Conservation (phyloP, 1,284 basidiomycete species). For the Pascua sp. region DNA sequence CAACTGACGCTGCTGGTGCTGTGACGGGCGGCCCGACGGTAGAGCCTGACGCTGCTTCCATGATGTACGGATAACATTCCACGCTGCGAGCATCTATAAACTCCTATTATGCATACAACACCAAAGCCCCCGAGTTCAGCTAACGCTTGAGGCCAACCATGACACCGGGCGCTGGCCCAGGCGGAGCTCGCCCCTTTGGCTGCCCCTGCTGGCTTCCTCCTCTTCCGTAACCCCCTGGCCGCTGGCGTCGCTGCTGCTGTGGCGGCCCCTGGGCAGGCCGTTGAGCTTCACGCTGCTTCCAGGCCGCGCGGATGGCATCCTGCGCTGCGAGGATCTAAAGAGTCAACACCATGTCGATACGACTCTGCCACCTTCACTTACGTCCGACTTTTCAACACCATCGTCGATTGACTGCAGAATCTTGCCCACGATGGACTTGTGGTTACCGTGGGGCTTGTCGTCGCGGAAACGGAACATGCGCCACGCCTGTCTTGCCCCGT, state of each 20-base stretch:
- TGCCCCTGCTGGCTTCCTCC: not conserved
- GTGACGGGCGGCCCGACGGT: too few species aligned
- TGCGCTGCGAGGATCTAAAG: conserved; percentile 57
- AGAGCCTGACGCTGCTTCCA: too few species aligned
- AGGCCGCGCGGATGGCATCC: conserved; percentile 39
- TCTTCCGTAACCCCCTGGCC: too few species aligned
- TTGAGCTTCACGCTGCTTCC: conserved; percentile 35
- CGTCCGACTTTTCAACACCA: conserved; percentile 79
- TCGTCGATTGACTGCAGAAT: conserved; percentile 84
- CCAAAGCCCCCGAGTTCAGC: not conserved
- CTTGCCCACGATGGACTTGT: conserved; percentile 72
- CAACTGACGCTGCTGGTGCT: too few species aligned
- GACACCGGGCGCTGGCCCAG: conserved; percentile 16
- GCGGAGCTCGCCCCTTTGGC: conserved; percentile 8
- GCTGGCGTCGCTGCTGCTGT: not conserved
- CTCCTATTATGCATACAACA: too few species aligned
- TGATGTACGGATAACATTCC: too few species aligned
- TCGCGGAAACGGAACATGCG: conserved; percentile 85
- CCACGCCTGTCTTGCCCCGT: conserved; percentile 64
- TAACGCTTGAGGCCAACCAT: conserved; percentile 34
- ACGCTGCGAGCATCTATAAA: too few species aligned
- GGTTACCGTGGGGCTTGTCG: conserved; percentile 88
- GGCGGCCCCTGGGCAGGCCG: conserved; percentile 14
- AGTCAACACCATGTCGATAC: conserved; percentile 44
- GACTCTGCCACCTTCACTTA: conserved; percentile 47